These are phyloP conservation scores for Populus simonii DNA, from an alignment of 345 rosid genomes.

Conservation along the genomic window DNA sequence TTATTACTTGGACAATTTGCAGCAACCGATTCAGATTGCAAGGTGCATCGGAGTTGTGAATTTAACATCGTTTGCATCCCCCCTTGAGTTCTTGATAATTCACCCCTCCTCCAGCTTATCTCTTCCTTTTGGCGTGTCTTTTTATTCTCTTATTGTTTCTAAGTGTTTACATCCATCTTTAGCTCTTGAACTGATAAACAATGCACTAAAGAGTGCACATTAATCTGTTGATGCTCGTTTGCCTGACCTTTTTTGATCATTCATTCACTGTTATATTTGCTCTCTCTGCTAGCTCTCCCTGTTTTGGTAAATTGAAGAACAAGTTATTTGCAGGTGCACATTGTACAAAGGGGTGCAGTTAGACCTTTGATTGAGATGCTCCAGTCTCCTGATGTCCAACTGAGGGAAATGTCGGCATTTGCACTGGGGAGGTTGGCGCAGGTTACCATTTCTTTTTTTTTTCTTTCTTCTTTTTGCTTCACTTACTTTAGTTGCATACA, in stretches of 20 bases:
- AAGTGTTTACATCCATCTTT: background rate
- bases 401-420: constrained; percentile 99
- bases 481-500: background rate
- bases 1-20: constrained; percentile 97
- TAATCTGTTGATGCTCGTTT: background rate
- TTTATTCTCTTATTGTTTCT: background rate
- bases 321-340: constrained; percentile 62
- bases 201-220: background rate
- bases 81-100: background rate
- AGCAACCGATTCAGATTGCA: constrained; percentile 97
- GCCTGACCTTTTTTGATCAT: background rate
- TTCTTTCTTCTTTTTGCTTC: background rate
- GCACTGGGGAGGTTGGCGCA: constrained; percentile 99
- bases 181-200: background rate
- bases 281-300: background rate
- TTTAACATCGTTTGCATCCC: background rate
- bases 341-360: constrained; percentile 99
- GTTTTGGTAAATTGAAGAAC: background rate
- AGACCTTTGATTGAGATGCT: constrained; percentile 94
- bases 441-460: constrained; percentile 41
- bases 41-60: constrained; percentile 45
- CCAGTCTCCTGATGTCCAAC: constrained; percentile 77
- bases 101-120: background rate
- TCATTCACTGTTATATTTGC: background rate
- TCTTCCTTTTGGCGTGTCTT: background rate